Percentiles rank a stretch among this genome's conserved stretches.
phyloP scores from a whole-genome alignment of 2,329 filamentous ascomycete species.

The Phaeosphaeria sp. region DNA sequence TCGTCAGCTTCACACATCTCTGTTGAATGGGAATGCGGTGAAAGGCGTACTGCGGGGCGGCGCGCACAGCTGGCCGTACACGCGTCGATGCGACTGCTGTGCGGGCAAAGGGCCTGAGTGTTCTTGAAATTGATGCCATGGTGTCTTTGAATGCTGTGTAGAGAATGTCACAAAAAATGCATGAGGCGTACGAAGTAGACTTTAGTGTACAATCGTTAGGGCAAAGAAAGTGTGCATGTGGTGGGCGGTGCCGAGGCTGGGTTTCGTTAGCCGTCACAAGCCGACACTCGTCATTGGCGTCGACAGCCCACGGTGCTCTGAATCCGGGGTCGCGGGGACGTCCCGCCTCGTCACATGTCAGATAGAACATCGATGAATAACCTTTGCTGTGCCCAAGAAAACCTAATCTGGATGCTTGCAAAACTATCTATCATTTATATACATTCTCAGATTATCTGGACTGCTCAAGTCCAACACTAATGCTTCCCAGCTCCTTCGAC shows the following conservation, averaged over 20 bases:
- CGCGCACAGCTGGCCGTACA: conserved; percentile 36
- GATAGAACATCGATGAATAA: background rate
- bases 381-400: no score
- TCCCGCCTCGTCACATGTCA: background rate
- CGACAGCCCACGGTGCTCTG: background rate
- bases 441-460: no score
- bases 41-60: conserved; percentile 37
- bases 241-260: background rate
- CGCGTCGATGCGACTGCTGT: conserved; percentile 35
- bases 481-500: background rate
- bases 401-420: no score
- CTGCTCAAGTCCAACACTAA: no score
- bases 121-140: conserved; percentile 43
- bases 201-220: background rate
- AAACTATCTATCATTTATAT: no score
- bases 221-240: no score
- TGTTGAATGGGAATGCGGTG: no score
- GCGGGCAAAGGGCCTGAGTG: conserved; percentile 40
- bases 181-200: background rate
- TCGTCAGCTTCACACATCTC: conserved; percentile 5
- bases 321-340: background rate
- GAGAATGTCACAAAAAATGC: background rate
- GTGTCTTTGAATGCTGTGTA: background rate
- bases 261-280: background rate
- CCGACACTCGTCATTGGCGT: background rate